Conservation (phyloP, 176 grass and related monocot genomes). For the Thalia dealbata region DNA sequence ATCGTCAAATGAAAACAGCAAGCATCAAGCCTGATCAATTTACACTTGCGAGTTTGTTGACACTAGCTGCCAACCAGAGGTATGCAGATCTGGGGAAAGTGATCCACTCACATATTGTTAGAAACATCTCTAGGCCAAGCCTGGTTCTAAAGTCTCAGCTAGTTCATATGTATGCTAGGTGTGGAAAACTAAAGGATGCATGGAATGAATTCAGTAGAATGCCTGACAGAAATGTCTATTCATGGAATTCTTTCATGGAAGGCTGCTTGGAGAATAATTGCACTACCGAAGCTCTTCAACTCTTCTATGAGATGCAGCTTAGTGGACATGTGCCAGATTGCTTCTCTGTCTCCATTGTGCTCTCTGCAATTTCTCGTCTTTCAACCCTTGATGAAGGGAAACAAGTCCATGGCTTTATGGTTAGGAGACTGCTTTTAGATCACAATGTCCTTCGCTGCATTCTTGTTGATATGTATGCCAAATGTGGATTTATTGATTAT, state of each 20-base stretch:
- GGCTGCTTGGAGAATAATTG: not conserved
- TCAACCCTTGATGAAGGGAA: not conserved
- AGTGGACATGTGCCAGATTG: slow-evolving; percentile 3
- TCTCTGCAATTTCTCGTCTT: not conserved
- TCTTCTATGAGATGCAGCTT: slow-evolving; percentile 9
- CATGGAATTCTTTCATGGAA: slow-evolving; percentile 11
- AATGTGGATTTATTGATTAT: not conserved
- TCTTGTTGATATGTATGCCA: slow-evolving; percentile 10
- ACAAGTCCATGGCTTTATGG: slow-evolving; percentile 6
- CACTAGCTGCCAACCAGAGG: slow-evolving; percentile 28
- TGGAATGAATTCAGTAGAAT: not conserved
- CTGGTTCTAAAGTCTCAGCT: slow-evolving; percentile 46
- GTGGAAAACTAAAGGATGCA: not conserved
- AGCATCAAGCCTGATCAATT: slow-evolving; percentile 41
- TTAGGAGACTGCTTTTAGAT: slow-evolving; percentile 3
- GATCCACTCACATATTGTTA: slow-evolving; percentile 37
- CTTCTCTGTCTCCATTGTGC: not conserved
- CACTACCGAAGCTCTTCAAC: not conserved
- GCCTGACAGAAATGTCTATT: not conserved
- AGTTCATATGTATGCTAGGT: slow-evolving; percentile 26
- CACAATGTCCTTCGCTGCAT: not conserved
- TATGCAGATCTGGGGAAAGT: slow-evolving; percentile 35
- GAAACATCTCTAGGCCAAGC: slow-evolving; percentile 33
- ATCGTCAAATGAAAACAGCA: slow-evolving; percentile 27
- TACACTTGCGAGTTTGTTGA: slow-evolving; percentile 41